Base-by-base conservation (phyloP, 768 basidiomycete species). In the Nidula microcarpa region DNA sequence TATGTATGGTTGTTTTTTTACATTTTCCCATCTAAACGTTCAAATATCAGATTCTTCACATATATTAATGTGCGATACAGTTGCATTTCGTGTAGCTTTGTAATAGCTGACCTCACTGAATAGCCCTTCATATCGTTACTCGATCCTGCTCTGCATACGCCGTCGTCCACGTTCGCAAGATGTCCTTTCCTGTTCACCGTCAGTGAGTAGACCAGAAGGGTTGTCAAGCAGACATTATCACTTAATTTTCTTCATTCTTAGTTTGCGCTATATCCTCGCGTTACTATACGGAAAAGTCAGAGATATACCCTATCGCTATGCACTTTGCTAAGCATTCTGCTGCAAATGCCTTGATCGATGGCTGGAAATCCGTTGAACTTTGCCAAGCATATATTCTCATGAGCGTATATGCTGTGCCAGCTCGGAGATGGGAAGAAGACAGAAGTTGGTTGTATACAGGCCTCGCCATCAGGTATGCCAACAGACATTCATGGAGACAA, bases 141-240 rank as follows among this genome's bases (percentile, higher is more conserved):
- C 9, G 92, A 94, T 66, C 86, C 85, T 8, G 84, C 82, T 5
- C 73, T 95, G 13, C 94, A 95, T 62, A 93, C 87, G 0, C 84
- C 91, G 8, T 81, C 84, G 5, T 79, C 82, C 3, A 90, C 88
- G 8, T 92, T 90, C 59, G 81, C 88, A 16, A 77, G 94, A 50
- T 91, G 89, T 60, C 93, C 94, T 0, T 96, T 94, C 74, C 74
- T 96, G 34, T 93, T 94, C 67, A 95, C 93, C 45, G 91, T 92
- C 54, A 78, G 88, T 88, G 53, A 74, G 82, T 83, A 51, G 47
- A 35, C 16, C 13, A 30, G 17, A 8, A 14, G 50, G 50, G 6
- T 1, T 1, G 35, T n/a, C n/a, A 5, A 34, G 9, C 8, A 23
- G n/a, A 13, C 7, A 11, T 45, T 16, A 9, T 49, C 11, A 23